Percentiles rank a stretch among this genome's conserved stretches.
Conservation (phyloP, 345 rosid species). For the Boechera retrofracta region DNA sequence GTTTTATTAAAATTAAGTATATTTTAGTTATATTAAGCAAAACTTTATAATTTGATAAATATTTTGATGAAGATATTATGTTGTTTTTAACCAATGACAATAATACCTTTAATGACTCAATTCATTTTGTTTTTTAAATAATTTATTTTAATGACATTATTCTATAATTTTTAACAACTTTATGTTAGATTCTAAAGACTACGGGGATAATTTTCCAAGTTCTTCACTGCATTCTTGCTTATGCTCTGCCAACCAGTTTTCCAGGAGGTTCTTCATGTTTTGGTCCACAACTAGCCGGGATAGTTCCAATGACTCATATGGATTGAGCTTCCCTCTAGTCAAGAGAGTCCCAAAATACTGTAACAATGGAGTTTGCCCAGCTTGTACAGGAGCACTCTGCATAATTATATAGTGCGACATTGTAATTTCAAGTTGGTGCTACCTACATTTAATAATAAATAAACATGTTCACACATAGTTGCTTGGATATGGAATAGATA, state of each 20-base stretch:
- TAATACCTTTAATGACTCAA: no score
- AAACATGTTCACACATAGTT: not conserved
- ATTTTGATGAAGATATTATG: no score
- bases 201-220: slow-evolving; percentile 62
- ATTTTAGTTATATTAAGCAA: no score
- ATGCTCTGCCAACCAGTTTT: slow-evolving; percentile 98
- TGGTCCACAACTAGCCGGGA: slow-evolving; percentile 99
- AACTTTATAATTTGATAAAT: no score
- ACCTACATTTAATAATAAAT: not conserved
- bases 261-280: slow-evolving; percentile 94
- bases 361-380: slow-evolving; percentile 96
- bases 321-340: slow-evolving; percentile 93
- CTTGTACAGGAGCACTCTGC: slow-evolving; percentile 98
- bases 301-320: slow-evolving; percentile 94
- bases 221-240: slow-evolving; percentile 99
- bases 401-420: slow-evolving; percentile 10
- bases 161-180: no score
- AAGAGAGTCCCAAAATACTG: slow-evolving; percentile 98
- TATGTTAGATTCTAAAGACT: no score
- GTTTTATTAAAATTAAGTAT: no score
- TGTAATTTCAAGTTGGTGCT: slow-evolving; percentile 12
- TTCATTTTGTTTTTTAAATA: no score
- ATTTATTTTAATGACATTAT: no score
- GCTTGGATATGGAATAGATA: slow-evolving; percentile 41
- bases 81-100: no score